These are phyloP conservation scores for Podila horticola DNA, from an alignment of 192 early-diverging fungal genomes.

Conservation along the genomic window DNA sequence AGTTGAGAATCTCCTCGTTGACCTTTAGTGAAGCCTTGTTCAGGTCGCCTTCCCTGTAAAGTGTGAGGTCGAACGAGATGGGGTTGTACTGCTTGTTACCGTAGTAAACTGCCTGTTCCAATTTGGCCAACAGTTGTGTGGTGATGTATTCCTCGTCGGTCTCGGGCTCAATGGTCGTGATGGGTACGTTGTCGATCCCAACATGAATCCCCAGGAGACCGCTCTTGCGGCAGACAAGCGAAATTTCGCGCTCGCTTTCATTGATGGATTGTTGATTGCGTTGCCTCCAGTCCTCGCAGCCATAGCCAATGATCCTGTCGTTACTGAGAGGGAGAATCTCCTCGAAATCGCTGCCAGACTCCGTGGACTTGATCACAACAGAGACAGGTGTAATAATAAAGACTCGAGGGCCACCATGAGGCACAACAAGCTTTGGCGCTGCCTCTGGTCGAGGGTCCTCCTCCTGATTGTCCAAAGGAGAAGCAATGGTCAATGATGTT, in stretches of 20 bases:
- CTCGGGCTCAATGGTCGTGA: not conserved
- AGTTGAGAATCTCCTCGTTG: slow-evolving; percentile 43
- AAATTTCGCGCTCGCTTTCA: slow-evolving; percentile 17
- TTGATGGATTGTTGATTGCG: slow-evolving; percentile 16
- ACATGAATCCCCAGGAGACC: slow-evolving; percentile 46
- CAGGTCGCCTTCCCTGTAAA: slow-evolving; percentile 40
- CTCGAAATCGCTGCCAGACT: slow-evolving; percentile 23
- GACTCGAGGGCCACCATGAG: slow-evolving; percentile 45
- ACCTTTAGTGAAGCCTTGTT: slow-evolving; percentile 47
- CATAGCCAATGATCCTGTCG: slow-evolving; percentile 41
- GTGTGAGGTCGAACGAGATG: slow-evolving; percentile 47
- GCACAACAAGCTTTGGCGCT: slow-evolving; percentile 33
- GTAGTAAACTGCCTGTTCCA: slow-evolving; percentile 52
- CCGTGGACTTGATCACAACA: slow-evolving; percentile 34
- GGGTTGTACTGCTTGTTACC: slow-evolving; percentile 44
- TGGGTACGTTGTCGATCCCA: slow-evolving; percentile 6
- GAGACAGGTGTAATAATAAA: slow-evolving; percentile 35
- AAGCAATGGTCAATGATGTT: too few species aligned
- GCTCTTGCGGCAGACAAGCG: slow-evolving; percentile 33
- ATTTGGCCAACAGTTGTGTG: slow-evolving; percentile 36
- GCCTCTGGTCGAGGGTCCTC: slow-evolving; percentile 42
- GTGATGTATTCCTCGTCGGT: slow-evolving; percentile 16
- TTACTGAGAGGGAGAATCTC: slow-evolving; percentile 39
- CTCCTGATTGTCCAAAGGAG: slow-evolving; percentile 9
- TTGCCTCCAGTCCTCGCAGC: slow-evolving; percentile 47